A percentile compares a stretch with the other conserved stretches of the same genome.
These are phyloP conservation scores for Komagataella pastoris DNA, from an alignment of 805 yeast genomes.

Conservation along the genomic window DNA sequence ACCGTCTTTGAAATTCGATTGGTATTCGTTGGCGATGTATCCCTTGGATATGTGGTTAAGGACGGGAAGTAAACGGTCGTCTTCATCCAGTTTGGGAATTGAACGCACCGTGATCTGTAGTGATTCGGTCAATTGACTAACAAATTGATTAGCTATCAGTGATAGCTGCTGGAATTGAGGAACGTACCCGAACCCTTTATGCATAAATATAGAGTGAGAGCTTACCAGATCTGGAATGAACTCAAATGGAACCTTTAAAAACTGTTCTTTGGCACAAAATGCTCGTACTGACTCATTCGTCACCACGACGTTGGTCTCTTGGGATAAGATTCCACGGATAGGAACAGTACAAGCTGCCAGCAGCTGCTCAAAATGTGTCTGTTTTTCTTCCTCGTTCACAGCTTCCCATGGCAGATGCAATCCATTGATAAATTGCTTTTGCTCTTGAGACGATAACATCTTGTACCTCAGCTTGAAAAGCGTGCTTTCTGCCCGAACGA, in stretches of 20 bases:
- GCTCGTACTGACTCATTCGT: conserved; percentile 38
- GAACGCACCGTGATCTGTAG: conserved; percentile 61
- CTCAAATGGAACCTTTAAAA: conserved; percentile 81
- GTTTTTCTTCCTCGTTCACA: conserved; percentile 51
- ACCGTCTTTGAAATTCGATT: conserved; percentile 9
- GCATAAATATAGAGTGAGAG: conserved; percentile 53
- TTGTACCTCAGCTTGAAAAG: conserved; percentile 66
- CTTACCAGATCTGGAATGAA: conserved; percentile 68
- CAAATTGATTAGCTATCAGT: conserved; percentile 57
- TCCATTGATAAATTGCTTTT: conserved; percentile 50
- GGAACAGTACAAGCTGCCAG: conserved; percentile 38
- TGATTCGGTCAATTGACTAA: conserved; percentile 32
- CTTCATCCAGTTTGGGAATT: conserved; percentile 80
- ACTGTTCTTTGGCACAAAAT: conserved; percentile 46
- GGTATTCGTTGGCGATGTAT: conserved; percentile 41
- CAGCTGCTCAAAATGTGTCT: conserved; percentile 30
- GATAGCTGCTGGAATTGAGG: conserved; percentile 73
- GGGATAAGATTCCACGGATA: conserved; percentile 22
- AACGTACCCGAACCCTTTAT: conserved; percentile 67
- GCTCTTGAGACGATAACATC: conserved; percentile 50
- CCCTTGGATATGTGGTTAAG: conserved; percentile 67
- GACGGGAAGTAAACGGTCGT: conserved; percentile 77
- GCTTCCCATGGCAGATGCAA: conserved; percentile 63
- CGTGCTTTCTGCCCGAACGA: conserved; percentile 61
- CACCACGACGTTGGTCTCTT: conserved; percentile 14